A percentile compares a stretch with the other conserved stretches of the same genome.
phyloP scores from a whole-genome alignment of 2,329 filamentous ascomycete species.

The Phaeophleospora eucalypticola region DNA sequence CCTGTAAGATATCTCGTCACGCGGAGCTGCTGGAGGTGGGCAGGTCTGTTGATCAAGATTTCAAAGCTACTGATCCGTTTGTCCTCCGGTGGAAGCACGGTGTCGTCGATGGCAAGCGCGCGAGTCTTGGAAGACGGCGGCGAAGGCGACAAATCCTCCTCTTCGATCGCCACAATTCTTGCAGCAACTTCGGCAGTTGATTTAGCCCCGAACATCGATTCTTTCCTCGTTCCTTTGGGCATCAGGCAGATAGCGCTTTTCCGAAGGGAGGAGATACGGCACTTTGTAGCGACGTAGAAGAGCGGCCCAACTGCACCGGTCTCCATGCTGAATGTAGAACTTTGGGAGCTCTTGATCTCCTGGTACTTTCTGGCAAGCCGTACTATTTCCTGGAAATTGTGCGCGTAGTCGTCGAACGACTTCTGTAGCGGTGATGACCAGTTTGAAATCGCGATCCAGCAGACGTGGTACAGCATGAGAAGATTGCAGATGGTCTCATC shows the following conservation, averaged over 20 bases:
- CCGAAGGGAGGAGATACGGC: conserved; percentile 21
- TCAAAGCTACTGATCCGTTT: conserved; percentile 13
- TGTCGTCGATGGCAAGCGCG: no score
- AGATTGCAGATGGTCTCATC: conserved; percentile 12
- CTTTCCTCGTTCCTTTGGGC: conserved; percentile 18
- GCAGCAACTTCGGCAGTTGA: conserved; percentile 15
- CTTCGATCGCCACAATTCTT: conserved; percentile 22
- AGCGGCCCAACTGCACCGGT: conserved; percentile 14
- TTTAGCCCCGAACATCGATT: conserved; percentile 23
- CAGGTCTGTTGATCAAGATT: conserved; percentile 16
- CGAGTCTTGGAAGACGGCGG: no score
- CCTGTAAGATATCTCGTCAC: conserved; percentile 11
- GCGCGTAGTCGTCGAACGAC: conserved; percentile 21
- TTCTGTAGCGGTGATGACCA: conserved; percentile 14
- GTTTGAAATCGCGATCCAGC: conserved; percentile 19
- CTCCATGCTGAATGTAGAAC: conserved; percentile 25
- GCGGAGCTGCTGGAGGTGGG: conserved; percentile 12
- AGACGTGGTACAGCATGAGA: conserved; percentile 20
- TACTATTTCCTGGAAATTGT: conserved; percentile 21
- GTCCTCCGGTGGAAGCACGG: conserved; percentile 11
- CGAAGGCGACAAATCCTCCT: conserved; percentile 15
- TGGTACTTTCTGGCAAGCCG: conserved; percentile 16
- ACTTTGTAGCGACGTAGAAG: conserved; percentile 24
- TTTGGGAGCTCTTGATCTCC: conserved; percentile 5
- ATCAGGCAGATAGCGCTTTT: conserved; percentile 22